phyloP scores from a whole-genome alignment of 139 green algal genomes.

The Chlamydomonas schloesseri region DNA sequence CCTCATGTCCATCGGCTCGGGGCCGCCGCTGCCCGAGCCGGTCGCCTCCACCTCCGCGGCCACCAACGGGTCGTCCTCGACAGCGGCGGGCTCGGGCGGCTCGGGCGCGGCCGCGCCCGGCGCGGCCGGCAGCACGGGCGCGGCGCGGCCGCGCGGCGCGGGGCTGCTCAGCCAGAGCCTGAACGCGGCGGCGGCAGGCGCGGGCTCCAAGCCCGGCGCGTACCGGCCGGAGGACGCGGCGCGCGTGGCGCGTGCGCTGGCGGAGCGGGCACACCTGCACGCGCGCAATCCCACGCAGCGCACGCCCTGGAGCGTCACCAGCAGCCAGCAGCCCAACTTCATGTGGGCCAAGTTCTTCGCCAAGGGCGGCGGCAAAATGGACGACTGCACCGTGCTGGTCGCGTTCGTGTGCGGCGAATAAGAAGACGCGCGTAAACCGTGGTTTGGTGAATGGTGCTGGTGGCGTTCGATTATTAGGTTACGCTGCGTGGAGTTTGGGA shows the following conservation, averaged over 20 bases:
- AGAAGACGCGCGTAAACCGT: no score
- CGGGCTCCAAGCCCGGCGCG: background rate
- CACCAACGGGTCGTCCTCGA: background rate
- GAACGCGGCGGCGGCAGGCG: background rate
- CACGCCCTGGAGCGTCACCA: constrained; percentile 61
- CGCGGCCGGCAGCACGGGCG: no score
- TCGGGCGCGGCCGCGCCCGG: no score
- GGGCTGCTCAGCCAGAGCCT: constrained; percentile 39
- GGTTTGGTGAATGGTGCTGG: no score
- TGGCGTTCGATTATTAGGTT: no score
- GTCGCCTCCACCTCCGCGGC: background rate
- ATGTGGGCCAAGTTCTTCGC: constrained; percentile 59
- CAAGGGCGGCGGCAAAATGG: constrained; percentile 62
- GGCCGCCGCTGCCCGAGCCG: no score
- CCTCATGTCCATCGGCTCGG: background rate
- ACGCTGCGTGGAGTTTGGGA: no score
- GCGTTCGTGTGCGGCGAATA: constrained; percentile 35
- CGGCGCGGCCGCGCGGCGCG: background rate
- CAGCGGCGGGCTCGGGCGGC: no score
- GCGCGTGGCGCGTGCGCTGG: constrained; percentile 29
- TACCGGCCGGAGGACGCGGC: constrained; percentile 16
- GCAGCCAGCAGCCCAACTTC: constrained; percentile 50
- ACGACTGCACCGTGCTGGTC: constrained; percentile 56
- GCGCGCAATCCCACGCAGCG: constrained; percentile 55
- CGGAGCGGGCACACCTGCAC: constrained; percentile 51